Percentiles rank a stretch among this genome's conserved stretches.
Conservation (phyloP, 2,329 filamentous ascomycete genomes). For the Neurospora sp. region DNA sequence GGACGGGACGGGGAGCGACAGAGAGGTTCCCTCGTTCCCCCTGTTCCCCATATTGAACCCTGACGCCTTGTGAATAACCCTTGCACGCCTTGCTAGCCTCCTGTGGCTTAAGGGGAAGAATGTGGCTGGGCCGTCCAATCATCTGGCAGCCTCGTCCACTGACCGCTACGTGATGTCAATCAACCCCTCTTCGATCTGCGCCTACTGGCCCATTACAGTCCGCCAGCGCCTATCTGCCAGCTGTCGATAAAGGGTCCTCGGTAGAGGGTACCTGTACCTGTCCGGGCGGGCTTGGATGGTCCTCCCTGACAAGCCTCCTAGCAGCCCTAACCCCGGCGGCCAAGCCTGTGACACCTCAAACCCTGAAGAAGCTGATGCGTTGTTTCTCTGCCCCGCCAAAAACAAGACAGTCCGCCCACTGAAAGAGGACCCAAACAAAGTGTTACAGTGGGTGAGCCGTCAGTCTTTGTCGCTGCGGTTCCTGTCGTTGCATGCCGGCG, state of each 20-base stretch:
- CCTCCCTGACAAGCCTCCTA: not conserved
- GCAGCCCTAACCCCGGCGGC: not conserved
- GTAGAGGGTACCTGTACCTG: not conserved
- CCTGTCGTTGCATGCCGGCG: not conserved
- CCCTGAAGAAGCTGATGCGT: not conserved
- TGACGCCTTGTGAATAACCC: not conserved
- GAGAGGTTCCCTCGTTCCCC: not conserved
- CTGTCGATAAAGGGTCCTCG: not conserved
- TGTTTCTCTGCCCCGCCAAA: not conserved
- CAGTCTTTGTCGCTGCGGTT: not conserved
- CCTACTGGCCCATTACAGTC: not conserved
- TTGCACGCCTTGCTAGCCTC: not conserved
- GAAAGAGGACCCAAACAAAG: not conserved
- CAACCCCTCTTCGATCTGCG: not conserved
- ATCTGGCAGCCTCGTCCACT: not conserved
- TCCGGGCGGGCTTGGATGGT: not conserved
- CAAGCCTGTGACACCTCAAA: not conserved
- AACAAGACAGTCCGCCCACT: not conserved
- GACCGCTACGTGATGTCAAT: not conserved
- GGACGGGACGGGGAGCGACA: not conserved
- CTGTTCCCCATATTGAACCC: not conserved
- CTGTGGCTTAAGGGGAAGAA: not conserved
- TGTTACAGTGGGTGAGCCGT: not conserved
- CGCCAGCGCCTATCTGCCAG: not conserved
- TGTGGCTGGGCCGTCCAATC: not conserved